phyloP scores from a whole-genome alignment of 2,329 filamentous ascomycete species.

The Diaporthe destruens region DNA sequence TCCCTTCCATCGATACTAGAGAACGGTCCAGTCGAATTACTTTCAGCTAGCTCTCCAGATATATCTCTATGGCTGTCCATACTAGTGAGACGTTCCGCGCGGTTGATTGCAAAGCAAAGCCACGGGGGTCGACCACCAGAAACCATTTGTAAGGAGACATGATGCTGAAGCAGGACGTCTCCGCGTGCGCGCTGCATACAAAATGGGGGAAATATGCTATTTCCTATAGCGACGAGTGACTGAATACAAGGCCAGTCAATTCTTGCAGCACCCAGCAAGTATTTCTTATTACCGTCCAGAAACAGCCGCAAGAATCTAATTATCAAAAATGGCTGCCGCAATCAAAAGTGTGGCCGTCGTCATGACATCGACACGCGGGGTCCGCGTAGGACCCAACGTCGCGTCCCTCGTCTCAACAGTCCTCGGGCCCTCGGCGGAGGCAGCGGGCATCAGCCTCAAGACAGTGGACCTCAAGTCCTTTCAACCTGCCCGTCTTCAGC shows the following conservation, averaged over 20 bases:
- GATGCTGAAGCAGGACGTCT: too few relatives aligned
- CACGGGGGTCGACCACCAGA: too few relatives aligned
- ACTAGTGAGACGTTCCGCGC: not conserved
- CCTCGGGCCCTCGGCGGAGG: slow-evolving; percentile 36
- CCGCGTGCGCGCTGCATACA: not conserved
- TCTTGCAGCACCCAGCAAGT: not conserved
- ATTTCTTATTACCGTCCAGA: too few relatives aligned
- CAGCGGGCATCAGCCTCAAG: slow-evolving; percentile 29
- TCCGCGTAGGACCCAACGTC: slow-evolving; percentile 26
- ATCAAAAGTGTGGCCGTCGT: slow-evolving; percentile 38
- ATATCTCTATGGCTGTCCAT: not conserved
- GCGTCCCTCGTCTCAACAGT: slow-evolving; percentile 10
- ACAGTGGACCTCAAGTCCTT: slow-evolving; percentile 37
- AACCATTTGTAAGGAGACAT: not conserved
- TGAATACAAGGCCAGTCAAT: not conserved
- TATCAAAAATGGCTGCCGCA: not conserved
- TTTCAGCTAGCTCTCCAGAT: not conserved
- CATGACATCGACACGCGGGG: slow-evolving; percentile 21
- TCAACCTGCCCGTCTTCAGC: slow-evolving; percentile 32
- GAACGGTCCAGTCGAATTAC: not conserved
- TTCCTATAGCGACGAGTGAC: not conserved
- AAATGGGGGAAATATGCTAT: not conserved
- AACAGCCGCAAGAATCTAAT: not conserved
- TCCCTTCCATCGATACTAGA: not conserved
- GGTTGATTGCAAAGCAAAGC: slow-evolving; percentile 20